Evolutionary conservation across 2,329 filamentous ascomycete genomes (phyloP).

Genomic region (Talaromyces albobiverticillius): DNA sequence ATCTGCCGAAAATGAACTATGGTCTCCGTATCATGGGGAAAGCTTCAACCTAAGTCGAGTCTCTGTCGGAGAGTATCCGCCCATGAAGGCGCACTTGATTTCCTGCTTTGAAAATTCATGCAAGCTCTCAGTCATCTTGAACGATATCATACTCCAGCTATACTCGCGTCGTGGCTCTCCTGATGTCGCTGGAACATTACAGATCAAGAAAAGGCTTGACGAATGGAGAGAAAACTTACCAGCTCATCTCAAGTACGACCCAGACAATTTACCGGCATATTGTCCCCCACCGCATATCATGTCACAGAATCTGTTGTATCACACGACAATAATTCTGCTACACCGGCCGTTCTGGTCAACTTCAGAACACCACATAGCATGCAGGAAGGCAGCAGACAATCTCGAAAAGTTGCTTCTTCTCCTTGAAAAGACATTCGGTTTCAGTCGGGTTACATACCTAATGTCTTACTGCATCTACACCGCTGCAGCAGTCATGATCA

Average conservation of each 20-base stretch:
- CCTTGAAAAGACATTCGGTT: neutral
- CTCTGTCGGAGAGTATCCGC: neutral
- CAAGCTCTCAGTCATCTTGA: neutral
- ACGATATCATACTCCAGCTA: slow-evolving; percentile 3
- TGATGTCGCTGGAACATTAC: neutral
- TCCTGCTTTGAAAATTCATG: slow-evolving; percentile 6
- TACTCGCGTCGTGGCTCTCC: neutral
- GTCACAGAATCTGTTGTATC: neutral
- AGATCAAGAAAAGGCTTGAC: neutral
- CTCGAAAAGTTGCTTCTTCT: slow-evolving; percentile 1
- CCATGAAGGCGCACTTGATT: slow-evolving; percentile 1
- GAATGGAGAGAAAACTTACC: neutral
- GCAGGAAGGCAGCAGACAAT: neutral
- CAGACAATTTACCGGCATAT: neutral
- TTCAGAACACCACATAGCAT: neutral
- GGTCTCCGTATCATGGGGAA: slow-evolving; percentile 26
- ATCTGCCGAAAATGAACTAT: slow-evolving; percentile 24
- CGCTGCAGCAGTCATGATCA: neutral
- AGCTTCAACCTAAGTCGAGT: neutral
- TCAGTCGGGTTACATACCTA: neutral
- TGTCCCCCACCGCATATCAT: slow-evolving; percentile 4
- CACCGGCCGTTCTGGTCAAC: slow-evolving; percentile 1
- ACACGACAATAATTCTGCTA: slow-evolving; percentile 2
- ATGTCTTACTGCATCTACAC: slow-evolving; percentile 8
- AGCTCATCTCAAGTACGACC: neutral